Base-by-base conservation (phyloP, 768 basidiomycete genomes). In the Mycena alexandri region DNA sequence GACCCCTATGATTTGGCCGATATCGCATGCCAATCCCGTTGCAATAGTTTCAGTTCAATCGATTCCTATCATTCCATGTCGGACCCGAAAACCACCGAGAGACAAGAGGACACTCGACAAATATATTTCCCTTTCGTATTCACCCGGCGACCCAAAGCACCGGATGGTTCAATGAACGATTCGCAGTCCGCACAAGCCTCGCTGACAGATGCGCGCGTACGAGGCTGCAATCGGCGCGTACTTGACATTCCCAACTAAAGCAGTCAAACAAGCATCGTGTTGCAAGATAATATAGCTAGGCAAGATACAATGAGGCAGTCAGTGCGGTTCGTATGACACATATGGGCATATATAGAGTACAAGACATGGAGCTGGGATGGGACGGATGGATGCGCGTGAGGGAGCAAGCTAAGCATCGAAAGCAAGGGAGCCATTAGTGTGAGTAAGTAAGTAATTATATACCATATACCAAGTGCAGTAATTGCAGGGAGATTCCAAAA, bases 251-350 rank as follows among this genome's bases (percentile, higher is more conserved):
- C 2, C 38, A 17, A 5, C n/a, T n/a, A 54, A 29, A 63, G 52
- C 50, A 59, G 51, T 58, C 62, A 68, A 60, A 68, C 61, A 61
- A 56, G 47, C 53, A 51, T 48, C 50, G 24, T 51, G 63, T 69
- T 65, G 63, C 68, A 69, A 69, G 68, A 69, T 61, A 61, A 69
- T 50, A 65, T 69, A 69, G 57, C 64, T 65, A 29, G 55, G 36
- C 55, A 65, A 41, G 59, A 69, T 69, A 69, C 68, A 38, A 65
- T 65, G 57, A 55, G 53, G 61, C 54, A 24, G 38, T 44, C 51
- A 51, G 62, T 59, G 48, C 43, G 46, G 38, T 38, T 10, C 10
- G 38, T 65, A 64, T 47, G 54, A 62, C 55, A 68, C 60, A 63
- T 58, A 55, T 42, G 8, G 41, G 50, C 3, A 38, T 46, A 51